Evolutionary conservation across 108 stramenopile genomes (phyloP), one percentile per base, ranked within the genome.

Genomic region (Epithemia pelagica): DNA sequence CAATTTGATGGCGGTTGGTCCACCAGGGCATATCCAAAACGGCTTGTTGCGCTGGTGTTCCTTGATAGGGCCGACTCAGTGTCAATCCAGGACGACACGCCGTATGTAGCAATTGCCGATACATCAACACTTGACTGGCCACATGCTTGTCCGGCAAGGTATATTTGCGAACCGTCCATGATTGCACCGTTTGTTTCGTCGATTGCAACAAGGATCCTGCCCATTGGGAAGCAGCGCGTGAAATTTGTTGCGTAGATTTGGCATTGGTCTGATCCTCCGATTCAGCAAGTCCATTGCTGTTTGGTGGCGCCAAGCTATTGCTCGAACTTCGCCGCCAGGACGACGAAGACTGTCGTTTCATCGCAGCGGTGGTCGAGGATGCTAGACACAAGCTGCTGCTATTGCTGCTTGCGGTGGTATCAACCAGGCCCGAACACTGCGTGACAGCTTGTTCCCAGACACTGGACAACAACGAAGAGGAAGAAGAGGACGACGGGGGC

Each of bases 1-100:
- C 82, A 66, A 90, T 86, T 5, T 15, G 10, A 10, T 46, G 37
- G 0, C 88, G 87, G 56, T 79, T 62, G 63, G 86, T 85, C 91
- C 91, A 93, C 91, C 91, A 93, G 30, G 91, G 91, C 91, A 93
- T 93, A 61, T 90, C 85, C 65, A 85, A 63, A 19, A 93, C 91
- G 0, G 88, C 87, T 67, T 67, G 74, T 74, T 93, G 91, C 0
- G 91, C 91, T 15, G 78, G 72, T 2, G 88, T 93, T 18, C 69
- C 87, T 69, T 93, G 79, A 61, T 84, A 93, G 24, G 65, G 61
- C 23, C 91, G 63, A 31, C 82, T 82, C 15, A 93, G 74, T 54
- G 83, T 71, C 52, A 93, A 65, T 29, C 91, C 91, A 61, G 89
- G 89, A 0, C 85, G 78, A 65, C 89, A 90, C n/a, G 77, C 74